Conservation (phyloP, 805 yeast species). For the Metschnikowia drakensbergensis region DNA sequence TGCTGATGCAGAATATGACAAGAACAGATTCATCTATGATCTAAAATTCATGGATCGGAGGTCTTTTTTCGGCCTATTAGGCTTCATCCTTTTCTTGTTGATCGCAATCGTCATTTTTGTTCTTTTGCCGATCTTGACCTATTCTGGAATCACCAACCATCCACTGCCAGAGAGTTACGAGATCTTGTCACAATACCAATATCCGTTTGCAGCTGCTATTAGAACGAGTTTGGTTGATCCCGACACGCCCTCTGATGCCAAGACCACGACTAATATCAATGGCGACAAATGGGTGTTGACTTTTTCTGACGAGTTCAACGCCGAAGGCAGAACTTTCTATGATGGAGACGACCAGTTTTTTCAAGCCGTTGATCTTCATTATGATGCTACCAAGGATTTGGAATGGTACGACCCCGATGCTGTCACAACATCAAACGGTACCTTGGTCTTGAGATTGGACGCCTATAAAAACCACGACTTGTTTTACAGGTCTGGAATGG, state of each 20-base stretch:
- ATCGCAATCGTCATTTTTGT: slow-evolving; percentile 71
- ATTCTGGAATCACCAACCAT: slow-evolving; percentile 55
- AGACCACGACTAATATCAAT: slow-evolving; percentile 28
- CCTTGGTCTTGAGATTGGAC: slow-evolving; percentile 34
- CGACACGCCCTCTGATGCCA: slow-evolving; percentile 36
- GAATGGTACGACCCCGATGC: slow-evolving; percentile 47
- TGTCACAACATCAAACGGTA: slow-evolving; percentile 37
- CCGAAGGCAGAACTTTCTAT: slow-evolving; percentile 41
- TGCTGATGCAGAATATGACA: slow-evolving; percentile 82
- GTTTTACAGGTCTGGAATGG: slow-evolving; percentile 39
- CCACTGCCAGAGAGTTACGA: slow-evolving; percentile 20
- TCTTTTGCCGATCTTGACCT: slow-evolving; percentile 79
- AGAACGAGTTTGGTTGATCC: slow-evolving; percentile 38
- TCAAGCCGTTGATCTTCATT: slow-evolving; percentile 38
- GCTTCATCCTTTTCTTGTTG: slow-evolving; percentile 52
- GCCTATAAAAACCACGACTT: slow-evolving; percentile 35
- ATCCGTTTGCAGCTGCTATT: slow-evolving; percentile 36
- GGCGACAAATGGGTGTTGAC: slow-evolving; percentile 49
- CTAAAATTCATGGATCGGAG: slow-evolving; percentile 62
- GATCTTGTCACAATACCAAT: slow-evolving; percentile 24
- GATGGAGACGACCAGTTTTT: slow-evolving; percentile 45
- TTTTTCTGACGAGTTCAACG: slow-evolving; percentile 42
- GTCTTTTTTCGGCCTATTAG: slow-evolving; percentile 59
- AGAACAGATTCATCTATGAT: slow-evolving; percentile 60
- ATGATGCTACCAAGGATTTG: slow-evolving; percentile 42